Base-by-base conservation (phyloP, 495 filamentous ascomycete genomes). In the Tetracladium marchalianum region DNA sequence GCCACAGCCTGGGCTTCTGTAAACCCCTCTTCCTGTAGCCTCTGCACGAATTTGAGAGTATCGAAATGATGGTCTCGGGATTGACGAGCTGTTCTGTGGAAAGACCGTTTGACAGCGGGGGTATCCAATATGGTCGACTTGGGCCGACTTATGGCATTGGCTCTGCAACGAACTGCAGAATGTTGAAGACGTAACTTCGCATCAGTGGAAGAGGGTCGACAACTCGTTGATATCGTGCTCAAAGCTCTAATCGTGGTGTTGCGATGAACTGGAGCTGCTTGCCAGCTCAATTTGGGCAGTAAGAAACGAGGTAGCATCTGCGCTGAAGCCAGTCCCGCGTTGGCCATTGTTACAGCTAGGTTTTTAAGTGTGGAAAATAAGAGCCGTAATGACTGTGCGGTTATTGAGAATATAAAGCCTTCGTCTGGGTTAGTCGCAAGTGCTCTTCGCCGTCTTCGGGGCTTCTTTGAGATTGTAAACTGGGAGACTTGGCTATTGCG, bases 31-130 rank as follows among this genome's bases (percentile, higher is more conserved):
- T 75, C 75, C 59, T 87, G 77, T 7, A 99, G 75, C 34, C 88
- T 79, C 63, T 95, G 83, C 11, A 97, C 90, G 61, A 97, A 95
- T 66, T 94, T 95, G 44, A 99, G 73, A 0, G 92, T 99, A 66
- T 99, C 92, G 53, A 99, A 99, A 63, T 99, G 92, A 64, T 99
- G 92, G 59, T 95, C 90, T 31, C 82, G 74, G 6, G 60, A 58
- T 43, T 64, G 76, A 5, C 62, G 53, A 0, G 77, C 64, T 0
- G 84, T 82, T 9, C 80, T 74, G 61, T 85, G 84, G 65, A 98
- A 96, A n/a, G 69, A 57, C 31, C 76, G 44, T 35, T 27, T 41
- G 24, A 46, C 15, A 11, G 38, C 37, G 5, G 46, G 31, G n/a
- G 44, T 46, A 19, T 42, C 36, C 4, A 56, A 34, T 6, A 56